These are phyloP conservation scores for Obelidium mucronatum DNA, from an alignment of 192 early-diverging fungal genomes.

Conservation along the genomic window DNA sequence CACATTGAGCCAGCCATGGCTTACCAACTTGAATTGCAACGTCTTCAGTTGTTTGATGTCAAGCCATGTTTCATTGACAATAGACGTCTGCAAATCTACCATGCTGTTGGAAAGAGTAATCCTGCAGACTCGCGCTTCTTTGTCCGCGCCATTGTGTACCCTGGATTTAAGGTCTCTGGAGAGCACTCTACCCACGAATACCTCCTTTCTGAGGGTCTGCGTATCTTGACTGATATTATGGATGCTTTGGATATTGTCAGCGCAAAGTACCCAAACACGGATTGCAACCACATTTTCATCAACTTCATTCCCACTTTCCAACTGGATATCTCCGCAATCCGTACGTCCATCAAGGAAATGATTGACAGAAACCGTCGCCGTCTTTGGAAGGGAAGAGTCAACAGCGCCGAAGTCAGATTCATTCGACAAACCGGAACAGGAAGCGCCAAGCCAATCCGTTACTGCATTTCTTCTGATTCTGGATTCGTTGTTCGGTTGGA, in stretches of 20 bases:
- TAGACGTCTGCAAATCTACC: conserved; percentile 95
- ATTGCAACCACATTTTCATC: conserved; percentile 99
- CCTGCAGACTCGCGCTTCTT: conserved; percentile 96
- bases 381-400: conserved; percentile 92
- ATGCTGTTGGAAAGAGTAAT: conserved; percentile 94
- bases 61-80: conserved; percentile 95
- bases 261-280: conserved; percentile 90
- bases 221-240: conserved; percentile 91
- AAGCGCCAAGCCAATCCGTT: conserved; percentile 82
- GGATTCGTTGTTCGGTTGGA: conserved; percentile 92
- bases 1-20: conserved; percentile 99
- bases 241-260: conserved; percentile 95
- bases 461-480: conserved; percentile 90
- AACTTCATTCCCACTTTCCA: conserved; percentile 98
- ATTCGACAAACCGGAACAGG: conserved; percentile 70
- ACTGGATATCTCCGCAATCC: conserved; percentile 84
- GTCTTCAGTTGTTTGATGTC: conserved; percentile 94
- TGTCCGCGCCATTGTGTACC: conserved; percentile 94
- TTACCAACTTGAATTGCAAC: conserved; percentile 93
- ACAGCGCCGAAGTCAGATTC: conserved; percentile 97
- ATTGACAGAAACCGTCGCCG: conserved; percentile 94
- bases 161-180: conserved; percentile 78
- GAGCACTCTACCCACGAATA: conserved; percentile 90
- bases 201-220: conserved; percentile 92
- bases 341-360: conserved; percentile 85